Evolutionary conservation across 2,329 filamentous ascomycete genomes (phyloP).

Genomic region (Colletotrichum liriopes): DNA sequence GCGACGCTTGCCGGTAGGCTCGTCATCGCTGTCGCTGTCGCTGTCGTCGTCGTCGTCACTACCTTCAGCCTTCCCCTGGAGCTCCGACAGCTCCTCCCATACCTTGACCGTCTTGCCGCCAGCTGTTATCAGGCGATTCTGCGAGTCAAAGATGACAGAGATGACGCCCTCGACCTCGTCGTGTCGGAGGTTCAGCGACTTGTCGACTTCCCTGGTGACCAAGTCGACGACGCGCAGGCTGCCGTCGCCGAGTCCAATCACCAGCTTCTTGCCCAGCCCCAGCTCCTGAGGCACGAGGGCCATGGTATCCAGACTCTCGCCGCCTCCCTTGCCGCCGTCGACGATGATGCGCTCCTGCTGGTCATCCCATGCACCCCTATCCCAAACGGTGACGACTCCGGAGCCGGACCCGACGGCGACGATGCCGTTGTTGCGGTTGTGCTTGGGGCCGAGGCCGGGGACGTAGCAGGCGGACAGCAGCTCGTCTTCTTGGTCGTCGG

Average conservation of each 20-base stretch:
- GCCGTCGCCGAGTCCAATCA: constrained; percentile 87
- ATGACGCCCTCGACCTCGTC: constrained; percentile 91
- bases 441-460: constrained; percentile 79
- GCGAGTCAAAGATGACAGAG: constrained; percentile 86
- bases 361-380: constrained; percentile 95
- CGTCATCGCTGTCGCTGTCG: constrained; percentile 57
- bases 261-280: constrained; percentile 80
- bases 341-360: constrained; percentile 91
- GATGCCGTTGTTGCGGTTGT: constrained; percentile 78
- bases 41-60: constrained; percentile 54
- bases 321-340: constrained; percentile 73
- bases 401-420: constrained; percentile 82
- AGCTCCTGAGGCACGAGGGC: constrained; percentile 79
- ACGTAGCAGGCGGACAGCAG: constrained; percentile 87
- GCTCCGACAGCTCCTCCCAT: constrained; percentile 85
- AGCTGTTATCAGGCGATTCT: constrained; percentile 89
- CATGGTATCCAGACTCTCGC: constrained; percentile 87
- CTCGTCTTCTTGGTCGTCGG: constrained; percentile 96
- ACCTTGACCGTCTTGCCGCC: constrained; percentile 91
- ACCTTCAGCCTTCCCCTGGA: constrained; percentile 67
- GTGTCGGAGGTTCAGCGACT: constrained; percentile 75
- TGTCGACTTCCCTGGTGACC: constrained; percentile 79
- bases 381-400: constrained; percentile 93
- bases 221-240: constrained; percentile 83
- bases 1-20: constrained; percentile 63